A percentile compares a stretch with the other conserved stretches of the same genome.
phyloP scores from a whole-genome alignment of 1,139 yeast genomes.

The Debaryomyces singareniensis region DNA sequence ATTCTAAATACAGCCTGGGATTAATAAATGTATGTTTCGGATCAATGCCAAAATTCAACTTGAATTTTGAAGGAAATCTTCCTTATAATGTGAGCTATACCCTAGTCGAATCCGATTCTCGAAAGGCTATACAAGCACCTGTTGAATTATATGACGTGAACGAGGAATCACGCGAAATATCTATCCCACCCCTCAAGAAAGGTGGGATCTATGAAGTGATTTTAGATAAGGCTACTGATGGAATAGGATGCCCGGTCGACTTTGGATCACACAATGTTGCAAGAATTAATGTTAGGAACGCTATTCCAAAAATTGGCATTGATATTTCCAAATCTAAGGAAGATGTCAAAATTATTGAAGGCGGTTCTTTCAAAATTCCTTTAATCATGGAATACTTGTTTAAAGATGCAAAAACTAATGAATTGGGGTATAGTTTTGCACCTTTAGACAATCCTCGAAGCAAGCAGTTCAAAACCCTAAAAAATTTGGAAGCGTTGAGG shows the following conservation, averaged over 20 bases:
- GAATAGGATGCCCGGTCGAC: conserved; percentile 69
- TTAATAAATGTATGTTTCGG: conserved; percentile 35
- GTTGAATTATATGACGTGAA: conserved; percentile 41
- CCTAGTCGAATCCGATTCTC: conserved; percentile 31
- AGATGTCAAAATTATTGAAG: conserved; percentile 49
- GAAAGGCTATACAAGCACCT: conserved; percentile 33
- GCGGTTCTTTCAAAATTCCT: conserved; percentile 54
- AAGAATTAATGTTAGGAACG: conserved; percentile 56
- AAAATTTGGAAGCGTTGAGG: conserved; percentile 31
- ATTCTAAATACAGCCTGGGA: conserved; percentile 8
- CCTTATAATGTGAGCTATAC: conserved; percentile 67
- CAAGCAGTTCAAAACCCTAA: conserved; percentile 16
- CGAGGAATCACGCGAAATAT: conserved; percentile 29
- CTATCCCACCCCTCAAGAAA: conserved; percentile 45
- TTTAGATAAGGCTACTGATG: conserved; percentile 62
- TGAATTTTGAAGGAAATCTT: conserved; percentile 65
- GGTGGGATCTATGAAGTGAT: conserved; percentile 71
- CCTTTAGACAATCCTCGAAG: conserved; percentile 18
- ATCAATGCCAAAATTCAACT: conserved; percentile 35
- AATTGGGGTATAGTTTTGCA: conserved; percentile 18
- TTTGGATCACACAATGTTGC: conserved; percentile 46
- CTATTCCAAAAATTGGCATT: conserved; percentile 43
- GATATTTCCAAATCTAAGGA: conserved; percentile 14
- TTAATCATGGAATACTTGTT: conserved; percentile 33
- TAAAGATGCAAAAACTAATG: conserved; percentile 20